phyloP scores from a whole-genome alignment of 768 basidiomycete species.

The Psilocybe cyanescens region DNA sequence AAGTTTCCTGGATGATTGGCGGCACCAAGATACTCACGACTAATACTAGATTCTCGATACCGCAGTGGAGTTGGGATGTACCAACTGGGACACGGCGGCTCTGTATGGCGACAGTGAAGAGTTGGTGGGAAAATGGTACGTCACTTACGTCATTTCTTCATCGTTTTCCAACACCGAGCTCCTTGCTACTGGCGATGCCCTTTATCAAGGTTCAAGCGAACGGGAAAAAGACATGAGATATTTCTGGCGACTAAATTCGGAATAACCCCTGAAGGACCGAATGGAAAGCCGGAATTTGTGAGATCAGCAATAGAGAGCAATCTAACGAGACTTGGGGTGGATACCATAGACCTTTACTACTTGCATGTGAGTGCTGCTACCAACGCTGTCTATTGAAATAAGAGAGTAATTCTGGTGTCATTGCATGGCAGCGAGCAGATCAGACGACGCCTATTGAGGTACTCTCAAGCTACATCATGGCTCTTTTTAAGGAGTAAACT shows the following conservation, averaged over 20 bases:
- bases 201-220: slow-evolving; percentile 47
- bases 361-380: slow-evolving; percentile 36
- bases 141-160: not conserved
- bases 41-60: slow-evolving; percentile 39
- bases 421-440: slow-evolving; percentile 36
- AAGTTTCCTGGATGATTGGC: not conserved
- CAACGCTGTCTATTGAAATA: not conserved
- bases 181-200: not conserved
- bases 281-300: slow-evolving; percentile 43
- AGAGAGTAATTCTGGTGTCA: not conserved
- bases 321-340: slow-evolving; percentile 43
- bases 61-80: slow-evolving; percentile 44
- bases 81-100: slow-evolving; percentile 52
- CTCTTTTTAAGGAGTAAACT: not conserved
- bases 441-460: slow-evolving; percentile 51
- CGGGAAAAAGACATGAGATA: slow-evolving; percentile 54
- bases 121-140: slow-evolving; percentile 46
- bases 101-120: slow-evolving; percentile 48
- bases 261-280: slow-evolving; percentile 19
- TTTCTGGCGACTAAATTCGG: slow-evolving; percentile 66
- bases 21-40: not conserved
- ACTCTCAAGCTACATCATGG: not conserved
- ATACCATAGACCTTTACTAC: slow-evolving; percentile 51
- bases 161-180: not conserved
- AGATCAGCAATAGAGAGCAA: slow-evolving; percentile 40